phyloP scores from a whole-genome alignment of 2,329 filamentous ascomycete genomes.

The Sporothrix brunneoviolacea region DNA sequence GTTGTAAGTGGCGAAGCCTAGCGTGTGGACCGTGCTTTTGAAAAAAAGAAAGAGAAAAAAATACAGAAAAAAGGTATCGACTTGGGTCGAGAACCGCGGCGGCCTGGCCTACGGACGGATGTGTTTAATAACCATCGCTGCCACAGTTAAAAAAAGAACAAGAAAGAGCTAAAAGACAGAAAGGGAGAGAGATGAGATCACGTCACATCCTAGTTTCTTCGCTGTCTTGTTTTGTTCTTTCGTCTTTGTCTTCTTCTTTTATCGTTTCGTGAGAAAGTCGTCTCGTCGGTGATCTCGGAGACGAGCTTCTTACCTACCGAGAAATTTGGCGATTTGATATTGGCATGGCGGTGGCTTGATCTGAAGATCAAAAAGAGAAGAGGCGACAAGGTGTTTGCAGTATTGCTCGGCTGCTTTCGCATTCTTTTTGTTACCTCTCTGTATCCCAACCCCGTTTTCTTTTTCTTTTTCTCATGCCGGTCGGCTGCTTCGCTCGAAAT shows the following conservation, averaged over 20 bases:
- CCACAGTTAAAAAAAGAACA: conserved; percentile 8
- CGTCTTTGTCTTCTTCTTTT: neutral
- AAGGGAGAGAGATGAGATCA: neutral
- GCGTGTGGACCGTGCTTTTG: neutral
- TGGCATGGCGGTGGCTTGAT: too few relatives aligned
- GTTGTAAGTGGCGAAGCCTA: conserved; percentile 56
- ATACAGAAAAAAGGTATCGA: neutral
- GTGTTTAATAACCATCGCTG: conserved; percentile 8
- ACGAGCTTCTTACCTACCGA: too few relatives aligned
- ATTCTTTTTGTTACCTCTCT: neutral
- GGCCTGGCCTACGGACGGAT: neutral
- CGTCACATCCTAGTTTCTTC: too few relatives aligned
- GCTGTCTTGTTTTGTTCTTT: neutral
- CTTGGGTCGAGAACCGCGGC: neutral
- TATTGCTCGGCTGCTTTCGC: neutral
- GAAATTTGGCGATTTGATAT: too few relatives aligned
- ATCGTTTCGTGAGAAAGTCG: too few relatives aligned
- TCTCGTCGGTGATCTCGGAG: too few relatives aligned
- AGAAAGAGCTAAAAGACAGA: neutral
- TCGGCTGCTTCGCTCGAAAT: too few relatives aligned
- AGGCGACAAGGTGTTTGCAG: too few relatives aligned
- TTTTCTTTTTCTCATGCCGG: neutral
- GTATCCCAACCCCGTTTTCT: too few relatives aligned
- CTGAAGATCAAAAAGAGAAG: too few relatives aligned
- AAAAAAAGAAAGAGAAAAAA: neutral